A percentile compares a stretch with the other conserved stretches of the same genome.
Evolutionary conservation across 768 basidiomycete genomes (phyloP).

Genomic region (Hericium erinaceus): DNA sequence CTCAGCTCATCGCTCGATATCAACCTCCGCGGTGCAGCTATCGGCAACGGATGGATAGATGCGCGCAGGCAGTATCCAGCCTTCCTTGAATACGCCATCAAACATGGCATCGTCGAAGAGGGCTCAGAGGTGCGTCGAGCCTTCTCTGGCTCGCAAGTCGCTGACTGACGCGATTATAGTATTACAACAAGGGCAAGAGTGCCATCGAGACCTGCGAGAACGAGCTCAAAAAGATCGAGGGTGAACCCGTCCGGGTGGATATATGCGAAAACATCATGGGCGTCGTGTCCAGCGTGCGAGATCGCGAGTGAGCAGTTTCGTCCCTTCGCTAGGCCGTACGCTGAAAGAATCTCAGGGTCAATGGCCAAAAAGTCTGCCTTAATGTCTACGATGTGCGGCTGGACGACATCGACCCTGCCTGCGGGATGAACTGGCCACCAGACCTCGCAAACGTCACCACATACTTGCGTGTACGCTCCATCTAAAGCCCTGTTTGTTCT

Average conservation of each 20-base stretch:
- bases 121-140: constrained; percentile 49
- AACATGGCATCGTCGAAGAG: constrained; percentile 67
- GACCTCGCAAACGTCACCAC: constrained; percentile 66
- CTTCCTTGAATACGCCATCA: constrained; percentile 78
- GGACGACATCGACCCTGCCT: constrained; percentile 78
- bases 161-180: constrained; percentile 25
- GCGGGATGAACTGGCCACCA: constrained; percentile 97
- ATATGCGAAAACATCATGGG: constrained; percentile 54
- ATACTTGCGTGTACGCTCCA: constrained; percentile 66
- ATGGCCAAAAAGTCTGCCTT: constrained; percentile 63
- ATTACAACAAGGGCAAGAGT: constrained; percentile 50
- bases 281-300: constrained; percentile 23
- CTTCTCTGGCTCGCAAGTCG: neutral
- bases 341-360: constrained; percentile 20
- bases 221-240: constrained; percentile 32
- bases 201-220: constrained; percentile 51
- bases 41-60: constrained; percentile 99
- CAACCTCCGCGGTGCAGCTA: constrained; percentile 71
- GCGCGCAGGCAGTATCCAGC: constrained; percentile 80
- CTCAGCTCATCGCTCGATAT: constrained; percentile 50
- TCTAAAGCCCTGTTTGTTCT: neutral
- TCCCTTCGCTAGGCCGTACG: neutral
- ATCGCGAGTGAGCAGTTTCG: constrained; percentile 3
- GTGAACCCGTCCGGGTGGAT: constrained; percentile 46
- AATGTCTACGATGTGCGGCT: constrained; percentile 94